A percentile compares a stretch with the other conserved stretches of the same genome.
phyloP scores from a whole-genome alignment of 257 asterid genomes.

The Marsdenia floribunda region DNA sequence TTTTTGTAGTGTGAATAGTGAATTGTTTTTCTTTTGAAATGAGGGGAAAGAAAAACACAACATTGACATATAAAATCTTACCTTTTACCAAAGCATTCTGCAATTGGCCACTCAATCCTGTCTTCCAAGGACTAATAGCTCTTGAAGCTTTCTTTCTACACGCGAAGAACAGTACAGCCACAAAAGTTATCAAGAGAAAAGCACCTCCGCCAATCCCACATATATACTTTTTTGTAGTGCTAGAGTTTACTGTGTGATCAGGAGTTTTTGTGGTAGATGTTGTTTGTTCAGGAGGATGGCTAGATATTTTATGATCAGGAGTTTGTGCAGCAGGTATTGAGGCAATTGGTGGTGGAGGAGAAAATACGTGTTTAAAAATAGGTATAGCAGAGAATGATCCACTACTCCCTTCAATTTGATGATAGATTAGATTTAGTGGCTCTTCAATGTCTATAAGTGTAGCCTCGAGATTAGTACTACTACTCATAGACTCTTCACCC shows the following conservation, averaged over 20 bases:
- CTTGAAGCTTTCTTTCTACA: constrained; percentile 61
- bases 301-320: constrained; percentile 17
- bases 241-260: constrained; percentile 15
- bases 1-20: too few relatives aligned
- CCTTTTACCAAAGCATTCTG: constrained; percentile 93
- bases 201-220: constrained; percentile 33
- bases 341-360: constrained; percentile 23
- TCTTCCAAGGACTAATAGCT: constrained; percentile 77
- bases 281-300: constrained; percentile 7
- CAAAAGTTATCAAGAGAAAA: constrained; percentile 32
- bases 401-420: constrained; percentile 69
- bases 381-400: constrained; percentile 81
- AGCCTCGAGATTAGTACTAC: constrained; percentile 45
- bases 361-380: constrained; percentile 18
- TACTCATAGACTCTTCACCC: constrained; percentile 34
- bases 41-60: too few relatives aligned
- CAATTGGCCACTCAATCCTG: constrained; percentile 91
- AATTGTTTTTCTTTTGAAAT: too few relatives aligned
- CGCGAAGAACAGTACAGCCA: constrained; percentile 26
- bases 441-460: constrained; percentile 30
- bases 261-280: constrained; percentile 15
- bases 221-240: constrained; percentile 39
- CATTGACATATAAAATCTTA: constrained; percentile 11
- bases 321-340: constrained; percentile 19
- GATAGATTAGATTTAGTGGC: constrained; percentile 27